Evolutionary conservation across 2,329 filamentous ascomycete species (phyloP).

Genomic region (Neonectria ditissima): DNA sequence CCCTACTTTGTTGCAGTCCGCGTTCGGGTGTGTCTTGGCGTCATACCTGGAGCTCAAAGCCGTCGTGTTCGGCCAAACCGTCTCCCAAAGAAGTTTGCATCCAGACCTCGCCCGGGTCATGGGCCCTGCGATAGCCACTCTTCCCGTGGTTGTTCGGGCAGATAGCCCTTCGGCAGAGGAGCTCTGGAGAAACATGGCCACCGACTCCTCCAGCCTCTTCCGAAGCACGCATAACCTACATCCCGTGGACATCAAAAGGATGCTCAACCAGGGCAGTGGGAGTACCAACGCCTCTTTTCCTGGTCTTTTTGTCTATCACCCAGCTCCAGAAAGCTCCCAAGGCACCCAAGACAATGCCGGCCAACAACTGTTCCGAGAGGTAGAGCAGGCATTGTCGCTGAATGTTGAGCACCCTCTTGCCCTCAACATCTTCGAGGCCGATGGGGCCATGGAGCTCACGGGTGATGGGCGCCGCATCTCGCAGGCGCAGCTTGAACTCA

Average conservation of each 20-base stretch:
- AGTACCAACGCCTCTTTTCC: conserved; percentile 35
- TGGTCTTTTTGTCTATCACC: conserved; percentile 43
- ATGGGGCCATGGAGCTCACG: conserved; percentile 36
- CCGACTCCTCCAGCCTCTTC: conserved; percentile 23
- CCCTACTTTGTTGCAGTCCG: conserved; percentile 35
- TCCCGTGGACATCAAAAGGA: conserved; percentile 40
- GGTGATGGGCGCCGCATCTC: conserved; percentile 37
- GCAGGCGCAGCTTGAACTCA: conserved; percentile 35
- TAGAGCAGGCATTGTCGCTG: conserved; percentile 48
- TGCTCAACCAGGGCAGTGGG: conserved; percentile 36
- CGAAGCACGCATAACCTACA: conserved; percentile 33
- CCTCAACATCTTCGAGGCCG: conserved; percentile 50
- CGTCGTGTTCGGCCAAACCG: conserved; percentile 39
- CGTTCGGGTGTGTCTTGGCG: conserved; percentile 41
- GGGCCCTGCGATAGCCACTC: conserved; percentile 41
- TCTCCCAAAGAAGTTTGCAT: conserved; percentile 41
- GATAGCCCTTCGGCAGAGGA: conserved; percentile 19
- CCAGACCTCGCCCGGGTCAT: conserved; percentile 38
- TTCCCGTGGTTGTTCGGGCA: conserved; percentile 36
- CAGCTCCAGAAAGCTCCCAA: conserved; percentile 4
- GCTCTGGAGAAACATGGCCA: neutral
- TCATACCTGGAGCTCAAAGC: conserved; percentile 37
- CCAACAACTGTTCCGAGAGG: conserved; percentile 42
- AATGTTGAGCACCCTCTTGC: conserved; percentile 56
- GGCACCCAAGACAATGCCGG: neutral